Percentiles rank a stretch among this genome's conserved stretches.
phyloP scores from a whole-genome alignment of 2,329 filamentous ascomycete genomes.

The Scedosporium dehoogii region DNA sequence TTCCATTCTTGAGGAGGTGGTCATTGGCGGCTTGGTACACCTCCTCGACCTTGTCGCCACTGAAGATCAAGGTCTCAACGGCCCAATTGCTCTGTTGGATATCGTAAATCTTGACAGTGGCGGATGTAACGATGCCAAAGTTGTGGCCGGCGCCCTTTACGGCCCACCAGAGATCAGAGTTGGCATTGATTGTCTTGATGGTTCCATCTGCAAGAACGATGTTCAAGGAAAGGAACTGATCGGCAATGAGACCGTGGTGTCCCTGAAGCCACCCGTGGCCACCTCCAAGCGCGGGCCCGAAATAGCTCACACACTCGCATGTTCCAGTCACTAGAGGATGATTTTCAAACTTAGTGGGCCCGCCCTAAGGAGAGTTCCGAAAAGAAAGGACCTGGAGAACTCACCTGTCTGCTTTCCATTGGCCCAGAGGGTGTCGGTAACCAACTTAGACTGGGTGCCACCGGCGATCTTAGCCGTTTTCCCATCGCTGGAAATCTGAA shows the following conservation, averaged over 20 bases:
- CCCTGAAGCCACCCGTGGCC: conserved; percentile 47
- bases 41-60: conserved; percentile 36
- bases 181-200: conserved; percentile 24
- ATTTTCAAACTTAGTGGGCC: background rate
- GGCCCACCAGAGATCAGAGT: conserved; percentile 47
- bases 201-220: conserved; percentile 41
- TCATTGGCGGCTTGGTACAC: conserved; percentile 37
- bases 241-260: conserved; percentile 39
- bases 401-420: conserved; percentile 39
- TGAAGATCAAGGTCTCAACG: conserved; percentile 33
- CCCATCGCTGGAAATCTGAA: conserved; percentile 30
- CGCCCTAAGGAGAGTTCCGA: background rate
- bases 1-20: conserved; percentile 29
- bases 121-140: conserved; percentile 46
- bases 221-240: conserved; percentile 41
- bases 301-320: conserved; percentile 40
- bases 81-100: conserved; percentile 28
- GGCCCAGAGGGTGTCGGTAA: conserved; percentile 38
- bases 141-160: conserved; percentile 48
- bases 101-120: conserved; percentile 37
- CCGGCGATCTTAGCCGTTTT: conserved; percentile 37
- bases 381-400: background rate
- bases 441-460: conserved; percentile 32
- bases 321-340: conserved; percentile 32
- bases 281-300: conserved; percentile 44